These are phyloP conservation scores for Penicillium sp. DNA, from an alignment of 2,329 filamentous ascomycete species.

Conservation along the genomic window DNA sequence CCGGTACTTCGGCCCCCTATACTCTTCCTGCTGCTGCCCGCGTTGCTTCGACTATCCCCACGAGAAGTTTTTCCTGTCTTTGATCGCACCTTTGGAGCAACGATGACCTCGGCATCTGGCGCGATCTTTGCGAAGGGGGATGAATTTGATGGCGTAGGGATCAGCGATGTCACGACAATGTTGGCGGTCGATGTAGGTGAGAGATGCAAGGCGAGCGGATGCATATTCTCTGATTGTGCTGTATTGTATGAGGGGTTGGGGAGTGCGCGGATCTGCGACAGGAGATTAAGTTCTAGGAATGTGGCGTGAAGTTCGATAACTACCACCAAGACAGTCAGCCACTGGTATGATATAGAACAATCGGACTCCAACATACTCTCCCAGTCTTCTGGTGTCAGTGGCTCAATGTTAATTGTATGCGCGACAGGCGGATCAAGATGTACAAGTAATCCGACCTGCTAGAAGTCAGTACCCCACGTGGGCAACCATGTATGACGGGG, in stretches of 20 bases:
- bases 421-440: constrained; percentile 88
- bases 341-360: background rate
- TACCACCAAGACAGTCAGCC: constrained; percentile 25
- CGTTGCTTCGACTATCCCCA: constrained; percentile 76
- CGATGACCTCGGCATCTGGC: constrained; percentile 92
- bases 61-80: constrained; percentile 61
- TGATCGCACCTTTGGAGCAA: constrained; percentile 84
- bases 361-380: constrained; percentile 58
- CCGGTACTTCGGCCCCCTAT: constrained; percentile 65
- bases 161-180: constrained; percentile 79
- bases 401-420: constrained; percentile 95
- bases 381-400: constrained; percentile 92
- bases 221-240: constrained; percentile 55
- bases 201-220: constrained; percentile 86
- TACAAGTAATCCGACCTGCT: constrained; percentile 60
- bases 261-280: constrained; percentile 87
- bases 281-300: constrained; percentile 89
- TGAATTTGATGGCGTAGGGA: constrained; percentile 65
- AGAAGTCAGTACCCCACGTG: constrained; percentile 38
- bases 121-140: constrained; percentile 86
- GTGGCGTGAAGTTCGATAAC: constrained; percentile 94
- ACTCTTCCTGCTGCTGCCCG: constrained; percentile 75
- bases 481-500: background rate
- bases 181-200: constrained; percentile 95
- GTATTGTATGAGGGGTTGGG: constrained; percentile 73